phyloP scores from a whole-genome alignment of 257 asterid species.

The Nicotiana tomentosiformis region DNA sequence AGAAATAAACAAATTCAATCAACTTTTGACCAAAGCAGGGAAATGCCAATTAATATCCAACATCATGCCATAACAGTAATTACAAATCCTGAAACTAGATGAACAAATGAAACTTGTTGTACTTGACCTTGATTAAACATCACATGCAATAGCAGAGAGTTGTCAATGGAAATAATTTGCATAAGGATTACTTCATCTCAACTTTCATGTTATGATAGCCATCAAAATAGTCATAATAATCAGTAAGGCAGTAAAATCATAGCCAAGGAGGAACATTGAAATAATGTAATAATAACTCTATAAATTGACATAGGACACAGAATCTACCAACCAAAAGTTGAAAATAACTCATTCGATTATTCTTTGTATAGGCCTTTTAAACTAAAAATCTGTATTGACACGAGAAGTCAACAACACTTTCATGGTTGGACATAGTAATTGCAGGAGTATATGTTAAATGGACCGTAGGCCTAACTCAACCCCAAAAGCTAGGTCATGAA shows the following conservation, averaged over 20 bases:
- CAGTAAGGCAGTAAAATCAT: background rate
- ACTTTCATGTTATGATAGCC: background rate
- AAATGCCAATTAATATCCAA: too few species aligned
- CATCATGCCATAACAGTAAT: too few species aligned
- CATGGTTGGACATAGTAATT: too few species aligned
- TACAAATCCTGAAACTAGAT: background rate
- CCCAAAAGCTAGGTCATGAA: too few species aligned
- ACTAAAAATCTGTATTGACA: too few species aligned
- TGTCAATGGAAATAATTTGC: background rate
- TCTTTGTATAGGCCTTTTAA: too few species aligned
- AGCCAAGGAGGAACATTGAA: background rate
- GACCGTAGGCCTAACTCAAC: too few species aligned
- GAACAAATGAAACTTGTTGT: background rate
- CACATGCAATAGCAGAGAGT: background rate
- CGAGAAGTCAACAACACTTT: too few species aligned
- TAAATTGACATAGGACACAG: background rate
- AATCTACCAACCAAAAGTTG: background rate
- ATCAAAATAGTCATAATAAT: background rate
- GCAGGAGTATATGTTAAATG: too few species aligned
- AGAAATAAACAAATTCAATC: background rate
- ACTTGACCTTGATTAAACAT: background rate
- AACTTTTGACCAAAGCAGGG: too few species aligned
- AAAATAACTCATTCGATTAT: too few species aligned
- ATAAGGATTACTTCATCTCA: background rate
- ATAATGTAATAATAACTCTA: background rate